These are phyloP conservation scores for Colletotrichum sansevieriae DNA, from an alignment of 2,329 filamentous ascomycete species.

Conservation along the genomic window DNA sequence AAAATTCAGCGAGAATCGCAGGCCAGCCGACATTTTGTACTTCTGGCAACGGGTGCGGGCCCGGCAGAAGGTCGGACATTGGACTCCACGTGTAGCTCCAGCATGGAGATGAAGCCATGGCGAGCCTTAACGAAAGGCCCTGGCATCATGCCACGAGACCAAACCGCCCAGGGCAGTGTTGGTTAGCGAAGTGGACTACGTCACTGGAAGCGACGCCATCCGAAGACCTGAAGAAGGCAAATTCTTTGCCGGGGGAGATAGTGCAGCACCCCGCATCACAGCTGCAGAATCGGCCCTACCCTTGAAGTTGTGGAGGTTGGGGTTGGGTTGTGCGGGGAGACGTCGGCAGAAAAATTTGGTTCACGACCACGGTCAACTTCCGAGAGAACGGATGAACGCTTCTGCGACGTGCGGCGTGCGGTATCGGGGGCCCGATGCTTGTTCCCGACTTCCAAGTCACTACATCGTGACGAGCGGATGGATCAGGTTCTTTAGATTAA, in stretches of 20 bases:
- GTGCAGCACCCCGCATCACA: constrained; percentile 31
- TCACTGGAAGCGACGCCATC: constrained; percentile 22
- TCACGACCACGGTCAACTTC: constrained; percentile 31
- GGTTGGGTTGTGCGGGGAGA: constrained; percentile 35
- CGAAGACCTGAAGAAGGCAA: background rate
- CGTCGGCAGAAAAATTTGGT: constrained; percentile 4
- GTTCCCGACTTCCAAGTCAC: constrained; percentile 28
- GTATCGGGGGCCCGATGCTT: constrained; percentile 5
- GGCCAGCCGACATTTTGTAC: constrained; percentile 24
- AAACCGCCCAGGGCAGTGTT: constrained; percentile 13
- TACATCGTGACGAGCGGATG: background rate
- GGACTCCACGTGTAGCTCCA: background rate
- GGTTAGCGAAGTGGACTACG: constrained; percentile 27
- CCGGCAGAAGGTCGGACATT: constrained; percentile 31
- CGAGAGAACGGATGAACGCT: constrained; percentile 25
- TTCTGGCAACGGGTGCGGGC: constrained; percentile 13
- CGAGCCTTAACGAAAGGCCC: constrained; percentile 17
- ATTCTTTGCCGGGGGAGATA: background rate
- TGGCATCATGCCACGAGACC: constrained; percentile 34
- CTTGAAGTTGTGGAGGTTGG: constrained; percentile 33
- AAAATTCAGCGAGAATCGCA: background rate
- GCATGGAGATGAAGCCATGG: constrained; percentile 36
- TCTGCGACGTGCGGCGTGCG: background rate
- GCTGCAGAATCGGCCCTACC: constrained; percentile 36
- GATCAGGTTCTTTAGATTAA: background rate